Conservation (phyloP, 2,329 filamentous ascomycete species). For the Talaromyces islandicus region DNA sequence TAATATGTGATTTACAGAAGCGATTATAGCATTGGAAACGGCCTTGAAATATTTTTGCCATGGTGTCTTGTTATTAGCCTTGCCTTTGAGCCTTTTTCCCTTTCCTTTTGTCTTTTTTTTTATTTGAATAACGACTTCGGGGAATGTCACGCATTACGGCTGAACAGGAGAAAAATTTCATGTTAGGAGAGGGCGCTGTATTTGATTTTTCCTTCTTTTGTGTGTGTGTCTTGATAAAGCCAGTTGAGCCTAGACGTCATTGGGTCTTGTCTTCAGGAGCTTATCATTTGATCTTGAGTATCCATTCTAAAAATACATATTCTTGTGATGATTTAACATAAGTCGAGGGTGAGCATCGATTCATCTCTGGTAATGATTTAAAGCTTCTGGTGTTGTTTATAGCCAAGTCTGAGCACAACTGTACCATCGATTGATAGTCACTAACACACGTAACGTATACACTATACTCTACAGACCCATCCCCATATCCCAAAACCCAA, state of each 20-base stretch:
- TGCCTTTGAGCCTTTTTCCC: neutral
- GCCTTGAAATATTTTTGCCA: neutral
- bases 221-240: neutral
- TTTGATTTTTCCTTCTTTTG: neutral
- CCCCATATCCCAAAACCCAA: slow-evolving; percentile 69
- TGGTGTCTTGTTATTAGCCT: neutral
- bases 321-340: neutral
- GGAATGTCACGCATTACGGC: neutral
- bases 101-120: neutral
- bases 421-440: neutral
- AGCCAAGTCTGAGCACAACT: too few relatives aligned
- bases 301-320: neutral
- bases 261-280: neutral
- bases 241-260: neutral
- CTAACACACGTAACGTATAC: neutral
- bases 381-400: too few relatives aligned
- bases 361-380: too few relatives aligned
- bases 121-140: neutral
- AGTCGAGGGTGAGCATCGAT: neutral
- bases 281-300: neutral
- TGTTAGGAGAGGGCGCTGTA: neutral
- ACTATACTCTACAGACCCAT: slow-evolving; percentile 21
- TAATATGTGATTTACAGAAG: slow-evolving; percentile 36
- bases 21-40: slow-evolving; percentile 11
- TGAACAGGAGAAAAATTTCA: neutral